Conservation (phyloP, 257 asterid species). For the Orobanche coerulescens region DNA sequence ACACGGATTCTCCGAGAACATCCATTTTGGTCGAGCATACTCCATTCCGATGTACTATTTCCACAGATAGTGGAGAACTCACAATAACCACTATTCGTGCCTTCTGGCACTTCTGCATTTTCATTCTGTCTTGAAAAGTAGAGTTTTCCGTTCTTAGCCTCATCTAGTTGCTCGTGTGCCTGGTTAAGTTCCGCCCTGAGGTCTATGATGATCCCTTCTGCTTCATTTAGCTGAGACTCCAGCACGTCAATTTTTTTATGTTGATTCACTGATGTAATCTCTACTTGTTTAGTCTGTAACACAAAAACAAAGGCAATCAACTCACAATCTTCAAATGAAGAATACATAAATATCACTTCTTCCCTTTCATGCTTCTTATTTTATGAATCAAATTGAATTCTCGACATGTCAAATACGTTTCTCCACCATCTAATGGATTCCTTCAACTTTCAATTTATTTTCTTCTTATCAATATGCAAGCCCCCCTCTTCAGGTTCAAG, state of each 20-base stretch:
- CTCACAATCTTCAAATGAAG: constrained; percentile 5
- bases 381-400: not conserved
- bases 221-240: constrained; percentile 74
- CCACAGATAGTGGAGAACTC: too few species aligned
- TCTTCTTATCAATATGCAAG: too few species aligned
- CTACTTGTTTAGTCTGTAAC: constrained; percentile 51
- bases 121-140: constrained; percentile 19
- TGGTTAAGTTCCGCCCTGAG: constrained; percentile 51
- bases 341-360: too few species aligned
- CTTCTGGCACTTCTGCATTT: constrained; percentile 10
- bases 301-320: not conserved
- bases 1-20: constrained; percentile 24
- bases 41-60: not conserved
- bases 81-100: too few species aligned
- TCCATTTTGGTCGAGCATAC: constrained; percentile 18
- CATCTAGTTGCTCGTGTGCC: constrained; percentile 37
- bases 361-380: not conserved
- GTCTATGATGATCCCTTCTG: constrained; percentile 66
- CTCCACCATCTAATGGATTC: too few species aligned
- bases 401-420: not conserved
- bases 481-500: not conserved
- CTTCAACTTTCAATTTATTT: too few species aligned
- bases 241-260: constrained; percentile 47
- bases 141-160: constrained; percentile 28
- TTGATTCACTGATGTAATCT: constrained; percentile 28